Evolutionary conservation across 2,329 filamentous ascomycete genomes (phyloP).

Genomic region (Torrubiellomyces zombiae): DNA sequence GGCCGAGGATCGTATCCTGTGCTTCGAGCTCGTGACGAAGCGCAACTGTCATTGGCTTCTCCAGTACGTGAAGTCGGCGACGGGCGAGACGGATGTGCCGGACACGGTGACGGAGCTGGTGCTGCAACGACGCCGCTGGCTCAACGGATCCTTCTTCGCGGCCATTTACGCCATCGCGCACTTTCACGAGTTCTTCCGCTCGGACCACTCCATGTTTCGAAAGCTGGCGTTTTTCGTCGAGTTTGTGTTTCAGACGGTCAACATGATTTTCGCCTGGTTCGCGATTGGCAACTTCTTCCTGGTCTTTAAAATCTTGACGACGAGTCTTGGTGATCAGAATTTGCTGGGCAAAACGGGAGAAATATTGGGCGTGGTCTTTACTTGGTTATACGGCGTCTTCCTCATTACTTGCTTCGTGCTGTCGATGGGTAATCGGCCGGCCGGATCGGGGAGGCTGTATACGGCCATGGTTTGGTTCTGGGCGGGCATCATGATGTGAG

Average conservation of each 20-base stretch:
- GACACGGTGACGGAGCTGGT: slow-evolving; percentile 90
- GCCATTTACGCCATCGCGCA: slow-evolving; percentile 89
- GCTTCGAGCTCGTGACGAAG: slow-evolving; percentile 95
- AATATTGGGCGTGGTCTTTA: slow-evolving; percentile 76
- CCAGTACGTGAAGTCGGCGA: slow-evolving; percentile 96
- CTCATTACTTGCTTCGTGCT: slow-evolving; percentile 91
- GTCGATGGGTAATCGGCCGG: slow-evolving; percentile 82
- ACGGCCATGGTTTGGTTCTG: slow-evolving; percentile 98
- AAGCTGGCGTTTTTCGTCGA: slow-evolving; percentile 86
- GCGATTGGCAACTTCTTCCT: slow-evolving; percentile 98
- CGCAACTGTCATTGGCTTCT: slow-evolving; percentile 94
- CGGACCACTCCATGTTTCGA: slow-evolving; percentile 70
- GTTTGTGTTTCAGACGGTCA: slow-evolving; percentile 85
- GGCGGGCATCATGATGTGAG: slow-evolving; percentile 82
- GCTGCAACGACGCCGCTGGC: slow-evolving; percentile 85
- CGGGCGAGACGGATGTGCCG: slow-evolving; percentile 91
- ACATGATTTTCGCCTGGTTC: slow-evolving; percentile 98
- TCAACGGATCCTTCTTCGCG: slow-evolving; percentile 97
- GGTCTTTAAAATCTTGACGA: slow-evolving; percentile 92
- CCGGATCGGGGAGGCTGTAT: slow-evolving; percentile 86
- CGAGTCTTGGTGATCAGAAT: slow-evolving; percentile 52
- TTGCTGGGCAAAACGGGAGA: slow-evolving; percentile 64
- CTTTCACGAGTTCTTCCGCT: slow-evolving; percentile 91
- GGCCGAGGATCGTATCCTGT: slow-evolving; percentile 95
- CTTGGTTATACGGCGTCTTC: slow-evolving; percentile 88